These are phyloP conservation scores for Cymbopogon citratus DNA, from an alignment of 176 grass and related monocot species.

Conservation along the genomic window DNA sequence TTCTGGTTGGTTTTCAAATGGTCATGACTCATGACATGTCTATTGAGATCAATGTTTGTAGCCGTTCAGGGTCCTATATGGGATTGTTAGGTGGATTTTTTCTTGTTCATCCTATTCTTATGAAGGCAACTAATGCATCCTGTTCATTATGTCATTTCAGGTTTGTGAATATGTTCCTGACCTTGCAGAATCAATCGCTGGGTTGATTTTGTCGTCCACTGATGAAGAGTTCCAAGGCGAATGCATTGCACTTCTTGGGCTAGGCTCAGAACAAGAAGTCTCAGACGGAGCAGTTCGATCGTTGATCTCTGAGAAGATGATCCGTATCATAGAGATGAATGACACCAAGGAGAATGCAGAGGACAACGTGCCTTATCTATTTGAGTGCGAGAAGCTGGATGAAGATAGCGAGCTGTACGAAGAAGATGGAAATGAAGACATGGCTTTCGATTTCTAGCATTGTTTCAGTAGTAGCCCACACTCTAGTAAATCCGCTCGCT, in stretches of 20 bases:
- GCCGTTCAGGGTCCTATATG: no score
- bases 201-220: slow-evolving; percentile 48
- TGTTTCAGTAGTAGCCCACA: not conserved
- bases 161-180: slow-evolving; percentile 47
- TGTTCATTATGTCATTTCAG: slow-evolving; percentile 24
- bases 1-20: no score
- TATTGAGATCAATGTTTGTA: no score
- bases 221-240: slow-evolving; percentile 51
- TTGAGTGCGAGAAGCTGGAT: slow-evolving; percentile 43
- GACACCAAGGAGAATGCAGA: slow-evolving; percentile 33
- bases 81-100: no score
- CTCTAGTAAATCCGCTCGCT: not conserved
- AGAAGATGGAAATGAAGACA: slow-evolving; percentile 29
- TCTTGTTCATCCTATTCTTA: no score
- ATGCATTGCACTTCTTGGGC: slow-evolving; percentile 44
- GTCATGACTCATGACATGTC: no score
- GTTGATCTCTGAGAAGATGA: slow-evolving; percentile 55
- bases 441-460: slow-evolving; percentile 37
- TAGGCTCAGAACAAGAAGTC: slow-evolving; percentile 25
- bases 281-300: slow-evolving; percentile 28
- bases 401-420: slow-evolving; percentile 21
- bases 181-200: slow-evolving; percentile 50
- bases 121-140: not conserved
- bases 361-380: slow-evolving; percentile 36
- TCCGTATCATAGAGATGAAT: slow-evolving; percentile 45